These are phyloP conservation scores for Claviceps africana DNA, from an alignment of 2,329 filamentous ascomycete species.

Conservation along the genomic window DNA sequence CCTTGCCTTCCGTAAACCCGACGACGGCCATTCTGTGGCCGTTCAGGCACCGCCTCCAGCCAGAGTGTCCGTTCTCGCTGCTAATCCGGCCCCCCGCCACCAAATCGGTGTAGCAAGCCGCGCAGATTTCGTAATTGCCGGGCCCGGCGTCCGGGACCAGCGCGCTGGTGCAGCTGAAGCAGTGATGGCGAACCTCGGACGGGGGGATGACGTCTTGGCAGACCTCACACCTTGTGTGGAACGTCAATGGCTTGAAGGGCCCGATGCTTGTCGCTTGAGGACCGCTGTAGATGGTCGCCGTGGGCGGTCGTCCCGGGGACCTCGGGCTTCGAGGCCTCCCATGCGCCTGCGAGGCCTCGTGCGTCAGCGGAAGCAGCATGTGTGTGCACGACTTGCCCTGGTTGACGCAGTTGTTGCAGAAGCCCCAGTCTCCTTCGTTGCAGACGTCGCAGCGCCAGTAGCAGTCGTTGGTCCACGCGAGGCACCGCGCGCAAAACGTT, in stretches of 20 bases:
- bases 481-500: conserved; percentile 70
- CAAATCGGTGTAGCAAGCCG: conserved; percentile 58
- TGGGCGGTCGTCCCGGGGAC: conserved; percentile 30
- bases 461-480: conserved; percentile 60
- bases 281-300: conserved; percentile 34
- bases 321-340: conserved; percentile 26
- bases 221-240: conserved; percentile 64
- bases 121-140: conserved; percentile 83
- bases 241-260: conserved; percentile 53
- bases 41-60: conserved; percentile 70
- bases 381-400: conserved; percentile 72
- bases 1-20: conserved; percentile 55
- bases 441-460: conserved; percentile 83
- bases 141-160: conserved; percentile 30
- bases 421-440: conserved; percentile 91
- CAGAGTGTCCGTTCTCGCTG: conserved; percentile 59
- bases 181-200: conserved; percentile 61
- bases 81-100: conserved; percentile 51
- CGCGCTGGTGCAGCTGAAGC: conserved; percentile 51
- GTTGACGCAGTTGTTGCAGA: conserved; percentile 78
- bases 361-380: conserved; percentile 60
- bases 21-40: conserved; percentile 78
- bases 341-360: conserved; percentile 29
- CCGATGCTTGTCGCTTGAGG: conserved; percentile 32
- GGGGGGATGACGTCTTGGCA: conserved; percentile 62